A percentile compares a stretch with the other conserved stretches of the same genome.
Conservation (phyloP, 306 rosid genomes). For the Morella rubra region DNA sequence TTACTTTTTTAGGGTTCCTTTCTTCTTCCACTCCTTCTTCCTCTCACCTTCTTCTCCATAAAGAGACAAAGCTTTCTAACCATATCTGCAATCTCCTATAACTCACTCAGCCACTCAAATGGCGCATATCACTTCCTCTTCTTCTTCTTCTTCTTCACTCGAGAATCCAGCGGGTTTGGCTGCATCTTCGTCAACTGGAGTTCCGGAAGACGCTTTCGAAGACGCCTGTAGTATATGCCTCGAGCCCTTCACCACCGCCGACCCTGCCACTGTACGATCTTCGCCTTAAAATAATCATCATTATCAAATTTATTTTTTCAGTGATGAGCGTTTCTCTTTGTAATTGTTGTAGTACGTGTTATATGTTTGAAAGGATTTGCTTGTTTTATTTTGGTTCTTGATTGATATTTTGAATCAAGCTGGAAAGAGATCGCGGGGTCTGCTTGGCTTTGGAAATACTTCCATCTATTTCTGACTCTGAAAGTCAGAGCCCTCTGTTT, state of each 20-base stretch:
- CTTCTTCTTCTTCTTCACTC: slow-evolving; percentile 22
- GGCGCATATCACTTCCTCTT: slow-evolving; percentile 42
- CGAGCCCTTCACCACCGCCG: slow-evolving; percentile 60
- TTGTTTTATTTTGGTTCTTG: not conserved
- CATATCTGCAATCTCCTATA: slow-evolving; percentile 2
- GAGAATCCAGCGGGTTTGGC: slow-evolving; percentile 34
- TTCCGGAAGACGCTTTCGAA: slow-evolving; percentile 52
- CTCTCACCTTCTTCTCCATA: slow-evolving; percentile 6
- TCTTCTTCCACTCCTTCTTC: slow-evolving; percentile 27
- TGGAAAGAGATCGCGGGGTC: not conserved
- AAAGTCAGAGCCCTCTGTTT: not conserved
- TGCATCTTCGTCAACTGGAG: slow-evolving; percentile 38
- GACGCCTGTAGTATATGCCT: slow-evolving; percentile 89
- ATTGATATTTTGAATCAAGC: not conserved
- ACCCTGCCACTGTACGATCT: slow-evolving; percentile 71
- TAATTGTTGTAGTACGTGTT: not conserved
- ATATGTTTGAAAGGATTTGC: not conserved
- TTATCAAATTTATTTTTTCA: not conserved
- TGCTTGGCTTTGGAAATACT: not conserved
- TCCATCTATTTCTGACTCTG: not conserved
- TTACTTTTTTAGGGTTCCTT: slow-evolving; percentile 48
- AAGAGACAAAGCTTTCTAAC: not conserved
- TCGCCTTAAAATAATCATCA: not conserved
- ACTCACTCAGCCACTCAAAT: slow-evolving; percentile 21
- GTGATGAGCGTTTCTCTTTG: not conserved